Base-by-base conservation (phyloP, 2,329 filamentous ascomycete species). In the Diaporthe velutina region DNA sequence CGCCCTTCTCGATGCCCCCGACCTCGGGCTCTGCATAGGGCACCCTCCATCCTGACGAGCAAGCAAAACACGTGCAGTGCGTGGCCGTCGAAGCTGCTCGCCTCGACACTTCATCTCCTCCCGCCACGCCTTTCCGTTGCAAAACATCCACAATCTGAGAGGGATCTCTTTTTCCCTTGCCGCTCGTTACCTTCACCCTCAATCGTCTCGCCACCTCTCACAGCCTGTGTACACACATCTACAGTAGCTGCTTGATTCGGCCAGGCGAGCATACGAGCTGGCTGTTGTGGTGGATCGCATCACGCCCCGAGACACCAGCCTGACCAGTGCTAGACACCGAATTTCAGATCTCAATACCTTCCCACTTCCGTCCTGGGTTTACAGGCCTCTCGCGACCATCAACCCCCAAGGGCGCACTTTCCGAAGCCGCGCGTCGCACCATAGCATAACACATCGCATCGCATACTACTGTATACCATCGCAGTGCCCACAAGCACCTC, bases 111-210 rank as follows among this genome's bases (percentile, higher is more conserved):
- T n/a, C 45, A 70, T 73, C 48, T 25, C 73, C 54, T 25, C 58
- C 38, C 67, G n/a, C 58, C 50, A 45, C 50, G 61, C 25, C 25
- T 52, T 45, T 15, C 33, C 28, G 22, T 54, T 35, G n/a, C 42
- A 42, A 38, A 61, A 15, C n/a, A n/a, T n/a, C 25, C 45, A 40
- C 48, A 28, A 45, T n/a, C 35, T n/a, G n/a, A 40, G 61, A 55
- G 72, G 70, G 54, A 60, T 38, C 17, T 25, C n/a, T 42, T 71
- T 55, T 77, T 73, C 78, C 79, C 77, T 77, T 77, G 80, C 77
- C 80, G 77, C 78, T 82, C 80, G 80, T 78, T 82, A 79, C 73
- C 78, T 75, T 76, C 68, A 17, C 66, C 68, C 15, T 68, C 10
- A 7, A 22, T 22, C 57, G 70, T 58, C 50, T 57, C 28, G 19